Percentiles rank a stretch among this genome's conserved stretches.
Conservation (phyloP, 306 rosid genomes). For the Cyclanthera cordifolia region DNA sequence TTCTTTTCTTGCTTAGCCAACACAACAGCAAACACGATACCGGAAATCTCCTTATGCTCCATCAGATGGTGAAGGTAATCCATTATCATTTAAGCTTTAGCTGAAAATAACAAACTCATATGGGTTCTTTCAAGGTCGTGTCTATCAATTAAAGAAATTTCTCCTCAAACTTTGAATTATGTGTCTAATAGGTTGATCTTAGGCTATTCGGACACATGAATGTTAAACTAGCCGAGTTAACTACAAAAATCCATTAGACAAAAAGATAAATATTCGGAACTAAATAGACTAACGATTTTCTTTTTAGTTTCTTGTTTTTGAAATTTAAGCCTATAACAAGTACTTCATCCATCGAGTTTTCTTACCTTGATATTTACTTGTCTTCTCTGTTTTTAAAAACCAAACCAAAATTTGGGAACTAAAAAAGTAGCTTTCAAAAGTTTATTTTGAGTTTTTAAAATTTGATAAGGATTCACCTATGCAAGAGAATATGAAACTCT, state of each 20-base stretch:
- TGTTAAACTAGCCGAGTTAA: too few relatives aligned
- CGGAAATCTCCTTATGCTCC: slow-evolving; percentile 90
- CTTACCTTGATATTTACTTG: too few relatives aligned
- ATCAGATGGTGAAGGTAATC: slow-evolving; percentile 59
- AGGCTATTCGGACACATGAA: too few relatives aligned
- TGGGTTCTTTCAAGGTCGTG: background rate
- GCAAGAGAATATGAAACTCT: too few relatives aligned
- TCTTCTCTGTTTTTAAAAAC: too few relatives aligned
- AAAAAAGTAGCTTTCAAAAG: too few relatives aligned
- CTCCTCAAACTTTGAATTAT: background rate
- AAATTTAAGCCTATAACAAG: too few relatives aligned
- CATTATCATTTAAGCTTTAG: background rate
- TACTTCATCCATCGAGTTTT: too few relatives aligned
- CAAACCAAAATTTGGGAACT: too few relatives aligned
- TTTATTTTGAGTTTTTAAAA: too few relatives aligned
- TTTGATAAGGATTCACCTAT: too few relatives aligned
- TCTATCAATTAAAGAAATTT: background rate
- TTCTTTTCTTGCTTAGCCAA: slow-evolving; percentile 36
- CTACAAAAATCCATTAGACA: background rate
- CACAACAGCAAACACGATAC: slow-evolving; percentile 91
- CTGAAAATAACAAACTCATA: background rate
- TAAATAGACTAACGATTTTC: background rate
- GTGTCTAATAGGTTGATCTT: background rate
- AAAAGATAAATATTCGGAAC: background rate
- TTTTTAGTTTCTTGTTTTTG: too few relatives aligned